These are phyloP conservation scores for Akanthomyces muscarius DNA, from an alignment of 2,329 filamentous ascomycete species.

Conservation along the genomic window DNA sequence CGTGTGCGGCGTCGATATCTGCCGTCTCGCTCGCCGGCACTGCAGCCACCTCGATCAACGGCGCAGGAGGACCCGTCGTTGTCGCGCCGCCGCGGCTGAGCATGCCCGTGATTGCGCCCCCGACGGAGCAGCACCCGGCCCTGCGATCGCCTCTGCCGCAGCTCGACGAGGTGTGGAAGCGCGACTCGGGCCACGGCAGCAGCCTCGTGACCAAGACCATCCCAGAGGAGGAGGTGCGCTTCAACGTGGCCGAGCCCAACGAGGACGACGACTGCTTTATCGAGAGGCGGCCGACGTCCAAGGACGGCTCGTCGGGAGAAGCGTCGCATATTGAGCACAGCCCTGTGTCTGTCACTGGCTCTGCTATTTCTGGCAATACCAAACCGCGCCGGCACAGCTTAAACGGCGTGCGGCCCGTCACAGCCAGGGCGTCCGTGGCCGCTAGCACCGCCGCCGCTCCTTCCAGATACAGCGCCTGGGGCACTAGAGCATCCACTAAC, in stretches of 20 bases:
- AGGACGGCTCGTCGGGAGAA: not conserved
- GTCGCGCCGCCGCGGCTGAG: slow-evolving; percentile 25
- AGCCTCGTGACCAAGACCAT: slow-evolving; percentile 39
- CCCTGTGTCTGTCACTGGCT: not conserved
- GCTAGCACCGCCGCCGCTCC: not conserved
- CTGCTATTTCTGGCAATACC: not conserved
- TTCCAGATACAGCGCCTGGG: not conserved
- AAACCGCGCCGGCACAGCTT: not conserved
- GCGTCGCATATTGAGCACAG: not conserved
- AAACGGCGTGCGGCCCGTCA: not conserved
- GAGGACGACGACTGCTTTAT: slow-evolving; percentile 13
- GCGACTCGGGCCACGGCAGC: slow-evolving; percentile 52
- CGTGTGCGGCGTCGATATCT: slow-evolving; percentile 16
- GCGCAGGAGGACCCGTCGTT: slow-evolving; percentile 26
- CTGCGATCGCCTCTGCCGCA: slow-evolving; percentile 35
- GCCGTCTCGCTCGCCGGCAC: slow-evolving; percentile 17
- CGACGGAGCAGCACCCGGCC: slow-evolving; percentile 51
- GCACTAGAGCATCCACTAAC: not conserved
- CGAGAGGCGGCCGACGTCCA: not conserved
- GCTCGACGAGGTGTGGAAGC: slow-evolving; percentile 42
- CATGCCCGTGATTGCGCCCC: slow-evolving; percentile 36
- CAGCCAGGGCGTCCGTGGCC: not conserved
- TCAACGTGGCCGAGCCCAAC: slow-evolving; percentile 22
- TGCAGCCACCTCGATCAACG: slow-evolving; percentile 6
- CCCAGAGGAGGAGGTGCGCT: slow-evolving; percentile 28